Base-by-base conservation (phyloP, 1,284 basidiomycete genomes). In the Tilletiaria anomala region DNA sequence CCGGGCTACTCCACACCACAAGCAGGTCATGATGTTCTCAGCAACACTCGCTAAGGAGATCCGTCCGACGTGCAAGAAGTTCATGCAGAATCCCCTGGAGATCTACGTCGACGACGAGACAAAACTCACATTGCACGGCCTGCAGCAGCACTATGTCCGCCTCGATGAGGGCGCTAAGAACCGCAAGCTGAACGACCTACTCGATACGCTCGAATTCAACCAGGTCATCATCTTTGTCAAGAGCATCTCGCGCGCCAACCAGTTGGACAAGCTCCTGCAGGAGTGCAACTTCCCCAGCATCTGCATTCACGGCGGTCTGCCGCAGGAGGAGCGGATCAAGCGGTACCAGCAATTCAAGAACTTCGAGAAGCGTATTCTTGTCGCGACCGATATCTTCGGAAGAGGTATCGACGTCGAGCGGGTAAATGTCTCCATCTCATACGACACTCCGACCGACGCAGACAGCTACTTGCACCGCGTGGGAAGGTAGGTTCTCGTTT, bases 1-100 rank as follows among this genome's bases (percentile, higher is more conserved):
- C 79, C 82, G 89, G 59, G 78, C 87, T 14, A 97, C 93, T 14
- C 93, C 93, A 44, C 91, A 94, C 71, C 88, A 94, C 78, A 99
- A 99, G 75, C 93, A 99, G 76, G 93, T 99, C 54, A 97, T 97
- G 93, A 97, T 99, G 93, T 99, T 99, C 76, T 91, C 86, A 60
- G 93, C 93, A 35, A 99, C 93, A 1, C 73, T 99, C 49, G 79
- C 87, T 44, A 97, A 97, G 75, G 93, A 97, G 54, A 91, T 97
- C 48, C 78, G 93, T 44, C 77, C 81, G 5, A 96, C 89, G 0
- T 99, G 93, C 78, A 97, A 97, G 73, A 97, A 97, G 71, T 99
- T 99, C 70, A 99, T 99, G 93, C 84, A 87, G 43, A 94, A 87
- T n/a, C 93, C 93, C 16, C 78, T 99, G 37, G 93, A 99, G 72